These are phyloP conservation scores for Suhomyces wounanorum DNA, from an alignment of 1,139 yeast genomes.

Conservation along the genomic window DNA sequence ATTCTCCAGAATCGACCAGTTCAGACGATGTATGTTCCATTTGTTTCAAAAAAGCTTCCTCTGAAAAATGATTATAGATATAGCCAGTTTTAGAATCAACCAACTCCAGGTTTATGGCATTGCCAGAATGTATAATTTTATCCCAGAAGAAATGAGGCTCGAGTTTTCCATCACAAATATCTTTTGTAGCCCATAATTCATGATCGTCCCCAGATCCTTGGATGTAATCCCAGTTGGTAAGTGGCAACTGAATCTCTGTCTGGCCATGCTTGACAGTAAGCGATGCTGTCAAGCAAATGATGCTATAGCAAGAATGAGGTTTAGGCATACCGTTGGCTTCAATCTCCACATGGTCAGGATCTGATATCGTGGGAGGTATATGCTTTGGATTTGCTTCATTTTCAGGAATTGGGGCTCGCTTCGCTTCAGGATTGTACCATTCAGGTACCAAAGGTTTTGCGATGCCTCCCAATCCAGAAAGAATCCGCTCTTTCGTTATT, in stretches of 20 bases:
- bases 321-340: background rate
- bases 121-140: constrained; percentile 18
- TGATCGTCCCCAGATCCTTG: constrained; percentile 97
- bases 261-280: constrained; percentile 26
- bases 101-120: constrained; percentile 12
- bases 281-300: constrained; percentile 67
- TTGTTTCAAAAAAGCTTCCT: constrained; percentile 15
- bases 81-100: constrained; percentile 33
- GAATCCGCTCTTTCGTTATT: constrained; percentile 34
- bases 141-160: constrained; percentile 63
- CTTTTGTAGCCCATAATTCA: constrained; percentile 72
- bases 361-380: background rate
- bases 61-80: constrained; percentile 40
- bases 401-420: background rate
- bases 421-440: constrained; percentile 57
- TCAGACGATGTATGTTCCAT: background rate
- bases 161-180: constrained; percentile 40
- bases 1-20: background rate
- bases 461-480: constrained; percentile 20
- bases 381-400: background rate
- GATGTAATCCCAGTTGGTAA: constrained; percentile 50
- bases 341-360: background rate
- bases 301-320: constrained; percentile 13
- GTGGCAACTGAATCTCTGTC: constrained; percentile 1
- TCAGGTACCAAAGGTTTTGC: constrained; percentile 61